Base-by-base conservation (phyloP, 768 basidiomycete species). In the Rhodocollybia butyracea region DNA sequence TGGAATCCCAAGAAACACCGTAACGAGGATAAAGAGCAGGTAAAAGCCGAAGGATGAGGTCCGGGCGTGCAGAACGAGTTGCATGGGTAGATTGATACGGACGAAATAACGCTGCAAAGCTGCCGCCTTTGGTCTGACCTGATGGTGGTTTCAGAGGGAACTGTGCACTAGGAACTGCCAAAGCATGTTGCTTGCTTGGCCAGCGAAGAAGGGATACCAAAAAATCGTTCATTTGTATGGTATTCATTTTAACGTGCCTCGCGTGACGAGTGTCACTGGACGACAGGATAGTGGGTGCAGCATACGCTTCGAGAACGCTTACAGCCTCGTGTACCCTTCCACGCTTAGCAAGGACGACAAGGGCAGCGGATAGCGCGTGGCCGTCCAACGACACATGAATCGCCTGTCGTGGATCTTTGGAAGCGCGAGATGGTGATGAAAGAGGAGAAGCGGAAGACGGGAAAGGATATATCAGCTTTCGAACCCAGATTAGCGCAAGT, bases 161-260 rank as follows among this genome's bases (percentile, higher is more conserved):
- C 3, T 43, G 26, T 31, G n/a, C 29, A 27, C 51, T 53, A 17
- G 51, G 41, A 29, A 53, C 38, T 12, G 51, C 27, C 24, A 40
- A 34, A 11, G 51, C 38, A 21, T 53, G 38, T 39, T 32, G 27
- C 51, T 30, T 53, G 41, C 17, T 53, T n/a, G 51, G 51, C 38
- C 38, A 53, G 3, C 51, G 51, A 41, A 53, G 38, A 3, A 53
- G 51, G 3, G 24, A n/a, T 15, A 53, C 39, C 7, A 53, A 31
- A 32, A 53, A 53, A 19, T 53, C 51, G 29, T 53, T 53, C 29
- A 53, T 41, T 22, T 53, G 51, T 3, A 53, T 42, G 15, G 51
- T 19, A 21, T 53, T 53, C 17, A 53, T 41, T 24, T 32, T 38
- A n/a, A 53, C 41, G 51, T 40, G 22, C 13, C 38, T 40, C 11